Evolutionary conservation across 306 rosid species (phyloP).

Genomic region (Adenanthera pavonina): DNA sequence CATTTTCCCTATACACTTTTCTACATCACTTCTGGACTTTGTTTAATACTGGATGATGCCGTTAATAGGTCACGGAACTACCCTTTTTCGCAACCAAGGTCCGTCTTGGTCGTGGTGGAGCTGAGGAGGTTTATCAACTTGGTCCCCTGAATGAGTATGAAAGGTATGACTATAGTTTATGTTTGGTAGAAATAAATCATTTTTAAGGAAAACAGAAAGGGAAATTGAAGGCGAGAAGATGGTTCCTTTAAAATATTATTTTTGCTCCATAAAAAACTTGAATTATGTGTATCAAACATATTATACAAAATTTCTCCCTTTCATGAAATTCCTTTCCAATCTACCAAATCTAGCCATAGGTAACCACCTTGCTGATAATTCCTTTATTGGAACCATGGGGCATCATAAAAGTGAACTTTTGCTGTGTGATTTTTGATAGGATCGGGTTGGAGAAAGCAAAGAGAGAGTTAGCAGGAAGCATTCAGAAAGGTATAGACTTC

Average conservation of each 20-base stretch:
- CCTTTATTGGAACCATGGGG: slow-evolving; percentile 29
- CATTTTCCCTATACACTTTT: background rate
- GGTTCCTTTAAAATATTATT: too few species aligned
- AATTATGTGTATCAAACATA: too few species aligned
- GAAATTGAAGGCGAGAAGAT: too few species aligned
- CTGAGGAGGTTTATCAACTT: slow-evolving; percentile 72
- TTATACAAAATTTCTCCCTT: too few species aligned
- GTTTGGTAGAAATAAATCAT: too few species aligned
- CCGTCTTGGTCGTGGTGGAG: slow-evolving; percentile 83
- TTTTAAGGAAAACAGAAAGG: too few species aligned
- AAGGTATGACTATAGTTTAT: slow-evolving; percentile 50
- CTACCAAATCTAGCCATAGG: background rate
- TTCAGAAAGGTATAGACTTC: slow-evolving; percentile 71
- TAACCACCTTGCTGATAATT: background rate
- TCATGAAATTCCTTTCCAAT: too few species aligned
- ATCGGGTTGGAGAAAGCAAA: slow-evolving; percentile 77
- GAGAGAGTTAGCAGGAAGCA: slow-evolving; percentile 63
- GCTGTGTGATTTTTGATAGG: slow-evolving; percentile 43
- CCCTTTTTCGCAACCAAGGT: slow-evolving; percentile 92
- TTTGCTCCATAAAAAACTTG: too few species aligned
- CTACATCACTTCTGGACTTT: background rate
- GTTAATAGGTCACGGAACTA: slow-evolving; percentile 81
- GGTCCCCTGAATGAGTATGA: slow-evolving; percentile 90
- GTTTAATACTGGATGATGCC: slow-evolving; percentile 10
- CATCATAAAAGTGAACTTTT: slow-evolving; percentile 20